phyloP scores from a whole-genome alignment of 495 filamentous ascomycete species.

The Delitschia confertaspora region DNA sequence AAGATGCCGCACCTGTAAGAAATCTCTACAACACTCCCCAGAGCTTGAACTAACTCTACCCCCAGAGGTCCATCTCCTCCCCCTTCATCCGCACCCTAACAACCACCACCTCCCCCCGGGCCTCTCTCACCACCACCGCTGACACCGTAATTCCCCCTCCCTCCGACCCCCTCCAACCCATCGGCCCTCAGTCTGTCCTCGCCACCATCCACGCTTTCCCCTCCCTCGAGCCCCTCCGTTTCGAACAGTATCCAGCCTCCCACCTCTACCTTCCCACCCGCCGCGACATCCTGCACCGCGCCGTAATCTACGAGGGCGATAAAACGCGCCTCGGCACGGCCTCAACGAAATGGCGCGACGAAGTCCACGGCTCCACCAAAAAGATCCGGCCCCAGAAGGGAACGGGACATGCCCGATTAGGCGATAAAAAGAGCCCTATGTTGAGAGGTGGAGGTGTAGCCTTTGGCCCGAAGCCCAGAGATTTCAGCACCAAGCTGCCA shows the following conservation, averaged over 20 bases:
- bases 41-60: background rate
- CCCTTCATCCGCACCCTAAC: slow-evolving; percentile 60
- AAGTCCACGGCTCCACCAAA: slow-evolving; percentile 68
- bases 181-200: slow-evolving; percentile 50
- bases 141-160: slow-evolving; percentile 27
- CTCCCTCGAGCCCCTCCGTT: slow-evolving; percentile 70
- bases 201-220: slow-evolving; percentile 88
- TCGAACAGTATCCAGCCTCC: slow-evolving; percentile 67
- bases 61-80: slow-evolving; percentile 46
- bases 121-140: slow-evolving; percentile 15
- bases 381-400: slow-evolving; percentile 86
- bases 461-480: slow-evolving; percentile 77
- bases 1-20: slow-evolving; percentile 10
- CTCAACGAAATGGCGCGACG: slow-evolving; percentile 69
- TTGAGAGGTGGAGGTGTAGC: slow-evolving; percentile 76
- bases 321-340: slow-evolving; percentile 78
- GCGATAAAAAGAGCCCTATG: slow-evolving; percentile 74
- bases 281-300: slow-evolving; percentile 86
- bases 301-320: slow-evolving; percentile 89
- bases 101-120: slow-evolving; percentile 45
- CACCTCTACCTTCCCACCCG: slow-evolving; percentile 81
- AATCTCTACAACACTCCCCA: background rate
- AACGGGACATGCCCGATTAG: slow-evolving; percentile 65
- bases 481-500: slow-evolving; percentile 76
- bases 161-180: slow-evolving; percentile 5